Evolutionary conservation across 306 rosid species (phyloP), one percentile per base, ranked within the genome.

Genomic region (Oxytropis ochrocephala): DNA sequence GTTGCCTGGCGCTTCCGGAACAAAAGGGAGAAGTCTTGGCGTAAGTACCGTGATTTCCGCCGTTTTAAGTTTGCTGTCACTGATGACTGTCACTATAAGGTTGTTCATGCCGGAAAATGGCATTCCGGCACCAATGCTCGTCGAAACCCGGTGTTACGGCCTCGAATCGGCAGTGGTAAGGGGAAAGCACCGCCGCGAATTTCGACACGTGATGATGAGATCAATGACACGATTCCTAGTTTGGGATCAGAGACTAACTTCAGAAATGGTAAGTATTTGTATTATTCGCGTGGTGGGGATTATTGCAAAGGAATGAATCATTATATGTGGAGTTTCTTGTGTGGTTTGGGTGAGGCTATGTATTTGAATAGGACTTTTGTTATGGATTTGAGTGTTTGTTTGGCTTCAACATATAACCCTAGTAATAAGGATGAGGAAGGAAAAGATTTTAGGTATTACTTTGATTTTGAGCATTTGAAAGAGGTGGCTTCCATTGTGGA

Each of bases 301-400:
- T 91, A 95, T 52, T 95, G 99, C 72, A 95, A 95, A 67, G 99
- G 97, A 44, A 95, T 95, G 99, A 95, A 95, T 63, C 99, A 95
- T 35, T 88, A 79, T 73, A 12, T 91, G 78, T 95, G 99, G 99
- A 95, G 99, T 75, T 89, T 91, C 82, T 85, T 95, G 89, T 95
- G 99, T 72, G 97, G 97, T 8, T 81, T 95, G 70, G 99, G 99
- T 18, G 99, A 95, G 78, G 97, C 99, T 32, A 87, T 84, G 96
- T 91, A 46, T 78, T 84, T 95, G 91, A 89, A 91, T 76, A 82
- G 97, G 72, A 95, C 99, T 5, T 87, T 95, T 77, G 99, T 95
- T 36, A 86, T 95, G 97, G 99, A 95, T 84, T 82, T 95, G 89
- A 89, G 86, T 78, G 42, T 91, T 18, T 95, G 99, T 54, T 79